A percentile compares a stretch with the other conserved stretches of the same genome.
Conservation (phyloP, 768 basidiomycete species). For the Boletellus sp. region DNA sequence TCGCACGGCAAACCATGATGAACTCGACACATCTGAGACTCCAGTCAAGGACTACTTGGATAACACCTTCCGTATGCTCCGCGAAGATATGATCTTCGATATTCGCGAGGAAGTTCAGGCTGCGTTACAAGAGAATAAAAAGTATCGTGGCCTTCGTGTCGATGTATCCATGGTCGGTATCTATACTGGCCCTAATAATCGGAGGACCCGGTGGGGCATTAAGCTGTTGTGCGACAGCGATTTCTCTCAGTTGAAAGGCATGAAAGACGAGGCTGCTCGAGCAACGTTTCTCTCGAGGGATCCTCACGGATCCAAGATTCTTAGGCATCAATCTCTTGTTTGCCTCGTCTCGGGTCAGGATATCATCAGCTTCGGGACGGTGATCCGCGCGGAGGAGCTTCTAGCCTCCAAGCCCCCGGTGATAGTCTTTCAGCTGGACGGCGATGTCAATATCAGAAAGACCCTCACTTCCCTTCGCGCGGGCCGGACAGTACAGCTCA, state of each 20-base stretch:
- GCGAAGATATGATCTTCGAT: slow-evolving; percentile 62
- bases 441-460: slow-evolving; percentile 34
- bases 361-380: slow-evolving; percentile 50
- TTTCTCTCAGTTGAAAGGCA: slow-evolving; percentile 32
- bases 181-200: slow-evolving; percentile 24
- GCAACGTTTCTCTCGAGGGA: slow-evolving; percentile 34
- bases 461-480: slow-evolving; percentile 38
- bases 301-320: slow-evolving; percentile 28
- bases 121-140: slow-evolving; percentile 33
- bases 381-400: slow-evolving; percentile 52
- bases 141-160: slow-evolving; percentile 21
- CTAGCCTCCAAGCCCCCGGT: slow-evolving; percentile 45
- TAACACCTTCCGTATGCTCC: slow-evolving; percentile 59
- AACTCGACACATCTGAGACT: slow-evolving; percentile 17
- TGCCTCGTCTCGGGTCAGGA: slow-evolving; percentile 48
- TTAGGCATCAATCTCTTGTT: slow-evolving; percentile 54
- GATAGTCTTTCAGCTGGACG: slow-evolving; percentile 53
- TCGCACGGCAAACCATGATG: slow-evolving; percentile 33
- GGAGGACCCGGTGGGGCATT: slow-evolving; percentile 41
- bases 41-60: slow-evolving; percentile 50
- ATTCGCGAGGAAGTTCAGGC: slow-evolving; percentile 51
- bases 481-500: slow-evolving; percentile 35
- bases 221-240: slow-evolving; percentile 34
- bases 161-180: slow-evolving; percentile 36
- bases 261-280: slow-evolving; percentile 29